Evolutionary conservation across 495 filamentous ascomycete genomes (phyloP).

Genomic region (Penicilliopsis zonata): DNA sequence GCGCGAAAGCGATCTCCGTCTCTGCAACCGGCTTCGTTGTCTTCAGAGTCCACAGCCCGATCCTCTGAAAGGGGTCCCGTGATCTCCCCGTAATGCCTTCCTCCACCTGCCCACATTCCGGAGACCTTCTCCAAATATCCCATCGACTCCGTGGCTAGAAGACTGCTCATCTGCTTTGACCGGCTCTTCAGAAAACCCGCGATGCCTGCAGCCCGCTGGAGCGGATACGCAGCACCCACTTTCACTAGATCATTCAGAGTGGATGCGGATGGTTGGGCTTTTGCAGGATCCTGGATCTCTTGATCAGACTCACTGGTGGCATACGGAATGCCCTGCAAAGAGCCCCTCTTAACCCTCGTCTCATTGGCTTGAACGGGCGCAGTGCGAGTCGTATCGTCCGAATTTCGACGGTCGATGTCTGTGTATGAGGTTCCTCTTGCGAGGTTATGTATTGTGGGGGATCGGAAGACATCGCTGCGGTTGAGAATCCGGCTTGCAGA

Average conservation of each 20-base stretch:
- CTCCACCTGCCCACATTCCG: constrained; percentile 90
- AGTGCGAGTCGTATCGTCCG: constrained; percentile 31
- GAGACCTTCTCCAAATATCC: constrained; percentile 95
- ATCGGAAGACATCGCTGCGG: constrained; percentile 78
- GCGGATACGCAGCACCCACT: constrained; percentile 65
- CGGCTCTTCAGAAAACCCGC: constrained; percentile 71
- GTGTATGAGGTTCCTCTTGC: constrained; percentile 17
- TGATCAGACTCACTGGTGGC: constrained; percentile 11
- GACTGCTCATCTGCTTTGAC: constrained; percentile 68
- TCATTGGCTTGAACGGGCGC: constrained; percentile 10
- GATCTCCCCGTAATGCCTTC: constrained; percentile 74
- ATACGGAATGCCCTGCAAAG: constrained; percentile 7
- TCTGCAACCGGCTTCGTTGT: constrained; percentile 48
- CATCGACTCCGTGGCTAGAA: constrained; percentile 90
- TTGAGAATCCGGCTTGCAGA: constrained; percentile 86
- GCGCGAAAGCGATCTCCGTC: constrained; percentile 68
- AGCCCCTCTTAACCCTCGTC: constrained; percentile 4
- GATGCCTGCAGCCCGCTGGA: constrained; percentile 76
- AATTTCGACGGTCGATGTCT: constrained; percentile 17
- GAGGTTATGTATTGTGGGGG: constrained; percentile 54
- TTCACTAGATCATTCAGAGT: constrained; percentile 61
- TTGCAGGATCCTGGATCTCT: constrained; percentile 11
- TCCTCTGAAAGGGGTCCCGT: constrained; percentile 55
- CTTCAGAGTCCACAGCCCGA: constrained; percentile 50
- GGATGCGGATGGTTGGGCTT: constrained; percentile 31